Base-by-base conservation (phyloP, 2,329 filamentous ascomycete genomes). In the Exophiala phaeomuriformis region DNA sequence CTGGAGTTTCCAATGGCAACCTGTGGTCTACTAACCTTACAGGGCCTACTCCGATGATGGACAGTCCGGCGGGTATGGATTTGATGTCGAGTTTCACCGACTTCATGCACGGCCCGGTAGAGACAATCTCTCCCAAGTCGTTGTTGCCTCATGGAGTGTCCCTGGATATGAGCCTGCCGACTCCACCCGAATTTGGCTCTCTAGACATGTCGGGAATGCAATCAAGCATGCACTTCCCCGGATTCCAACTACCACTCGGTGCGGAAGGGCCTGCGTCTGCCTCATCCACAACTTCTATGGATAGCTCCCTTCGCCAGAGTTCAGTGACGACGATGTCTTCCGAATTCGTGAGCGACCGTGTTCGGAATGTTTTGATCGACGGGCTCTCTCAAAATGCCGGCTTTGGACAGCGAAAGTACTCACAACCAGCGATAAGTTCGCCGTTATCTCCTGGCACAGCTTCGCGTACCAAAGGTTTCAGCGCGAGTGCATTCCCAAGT, bases 91-190 rank as follows among this genome's bases (percentile, higher is more conserved):
- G 86, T 35, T 90, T 95, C 67, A 84, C 86, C 54, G 88, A 93
- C 60, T 65, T 83, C 67, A 82, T 90, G 64, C 76, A 86, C 62
- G 55, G 53, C 44, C 81, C 80, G 59, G 80, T 82, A 46, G 82
- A 82, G 58, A 86, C 86, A 8, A 75, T 91, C 54, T 91, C 89
- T 56, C 87, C 89, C 45, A 87, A 90, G 68, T 85, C 85, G 59
- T 70, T 86, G 41, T 76, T 82, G 66, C 81, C 84, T 64, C 86
- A 88, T 69, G 83, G 49, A 43, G 52, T 51, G 7, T 80, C 65
- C 77, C 81, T 61, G 67, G 70, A 68, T 87, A 93, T 68, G 78
- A 83, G 61, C 88, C 85, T 94, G 66, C 85, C 88, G 59, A 86
- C 87, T 30, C 85, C 88, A 56, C 85, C 87, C 59, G 81, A 86